Evolutionary conservation across 2,329 filamentous ascomycete genomes (phyloP).

Genomic region (Cadophora malorum): DNA sequence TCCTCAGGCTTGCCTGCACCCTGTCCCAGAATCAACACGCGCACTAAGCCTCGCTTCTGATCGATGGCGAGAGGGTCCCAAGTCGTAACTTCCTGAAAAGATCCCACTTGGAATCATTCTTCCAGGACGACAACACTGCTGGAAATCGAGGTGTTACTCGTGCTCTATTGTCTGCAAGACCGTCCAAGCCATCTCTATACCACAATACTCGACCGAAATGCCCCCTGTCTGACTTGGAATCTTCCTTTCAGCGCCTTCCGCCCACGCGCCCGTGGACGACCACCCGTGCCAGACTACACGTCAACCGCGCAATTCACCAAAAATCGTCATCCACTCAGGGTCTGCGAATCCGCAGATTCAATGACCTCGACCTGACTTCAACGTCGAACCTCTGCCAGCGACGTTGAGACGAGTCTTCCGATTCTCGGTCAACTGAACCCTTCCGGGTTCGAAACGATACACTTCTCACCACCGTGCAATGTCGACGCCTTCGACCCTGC

Average conservation of each 20-base stretch:
- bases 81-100: constrained; percentile 33
- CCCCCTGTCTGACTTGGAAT: constrained; percentile 31
- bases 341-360: constrained; percentile 30
- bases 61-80: constrained; percentile 20
- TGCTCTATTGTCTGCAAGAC: constrained; percentile 13
- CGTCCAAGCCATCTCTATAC: neutral
- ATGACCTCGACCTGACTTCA: constrained; percentile 31
- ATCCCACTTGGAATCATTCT: constrained; percentile 18
- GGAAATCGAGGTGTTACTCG: constrained; percentile 20
- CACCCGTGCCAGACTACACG: constrained; percentile 21
- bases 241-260: constrained; percentile 26
- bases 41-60: constrained; percentile 21
- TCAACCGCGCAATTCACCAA: constrained; percentile 33
- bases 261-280: constrained; percentile 31
- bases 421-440: constrained; percentile 35
- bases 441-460: constrained; percentile 36
- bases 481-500: constrained; percentile 82
- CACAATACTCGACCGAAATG: constrained; percentile 26
- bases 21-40: neutral
- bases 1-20: neutral
- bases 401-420: constrained; percentile 27
- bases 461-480: constrained; percentile 52
- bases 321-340: constrained; percentile 7
- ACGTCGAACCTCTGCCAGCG: constrained; percentile 28
- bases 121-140: constrained; percentile 14